Conservation (phyloP, 2,329 filamentous ascomycete genomes). For the Stagonosporopsis vannaccii region DNA sequence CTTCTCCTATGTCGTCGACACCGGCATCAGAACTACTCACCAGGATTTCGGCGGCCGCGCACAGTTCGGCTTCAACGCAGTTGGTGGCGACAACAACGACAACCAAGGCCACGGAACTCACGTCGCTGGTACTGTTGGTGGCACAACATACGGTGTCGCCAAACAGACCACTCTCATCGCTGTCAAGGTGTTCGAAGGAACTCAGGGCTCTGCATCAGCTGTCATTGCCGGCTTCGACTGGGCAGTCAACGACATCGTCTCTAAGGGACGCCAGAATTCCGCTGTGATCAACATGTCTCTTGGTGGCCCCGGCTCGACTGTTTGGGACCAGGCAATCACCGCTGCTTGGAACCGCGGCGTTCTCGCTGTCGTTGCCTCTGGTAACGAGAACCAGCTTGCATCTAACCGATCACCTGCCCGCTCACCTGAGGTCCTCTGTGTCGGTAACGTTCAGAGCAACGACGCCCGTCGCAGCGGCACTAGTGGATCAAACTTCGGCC, state of each 20-base stretch:
- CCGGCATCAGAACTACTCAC: constrained; percentile 66
- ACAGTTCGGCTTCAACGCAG: constrained; percentile 39
- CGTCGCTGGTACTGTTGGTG: constrained; percentile 42
- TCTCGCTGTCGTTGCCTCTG: constrained; percentile 45
- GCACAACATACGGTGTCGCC: constrained; percentile 42
- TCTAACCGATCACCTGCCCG: constrained; percentile 39
- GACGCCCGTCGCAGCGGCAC: constrained; percentile 29
- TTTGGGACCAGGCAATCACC: constrained; percentile 45
- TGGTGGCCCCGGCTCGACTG: constrained; percentile 36
- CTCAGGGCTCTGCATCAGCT: constrained; percentile 25
- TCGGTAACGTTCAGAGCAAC: constrained; percentile 43
- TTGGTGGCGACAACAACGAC: constrained; percentile 31
- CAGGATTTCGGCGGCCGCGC: constrained; percentile 43
- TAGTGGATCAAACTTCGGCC: constrained; percentile 48
- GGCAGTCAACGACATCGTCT: constrained; percentile 45
- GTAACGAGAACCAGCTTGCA: constrained; percentile 43
- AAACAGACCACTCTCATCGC: constrained; percentile 45
- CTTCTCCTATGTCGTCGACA: constrained; percentile 67
- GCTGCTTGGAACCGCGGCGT: constrained; percentile 43
- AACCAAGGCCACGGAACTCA: constrained; percentile 46
- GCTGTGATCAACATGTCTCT: constrained; percentile 51
- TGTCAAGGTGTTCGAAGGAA: constrained; percentile 47
- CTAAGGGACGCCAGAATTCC: constrained; percentile 34
- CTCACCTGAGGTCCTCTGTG: constrained; percentile 46
- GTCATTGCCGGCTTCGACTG: constrained; percentile 44